Conservation (phyloP, 352 stramenopile genomes). For the Pythium dissotocum region DNA sequence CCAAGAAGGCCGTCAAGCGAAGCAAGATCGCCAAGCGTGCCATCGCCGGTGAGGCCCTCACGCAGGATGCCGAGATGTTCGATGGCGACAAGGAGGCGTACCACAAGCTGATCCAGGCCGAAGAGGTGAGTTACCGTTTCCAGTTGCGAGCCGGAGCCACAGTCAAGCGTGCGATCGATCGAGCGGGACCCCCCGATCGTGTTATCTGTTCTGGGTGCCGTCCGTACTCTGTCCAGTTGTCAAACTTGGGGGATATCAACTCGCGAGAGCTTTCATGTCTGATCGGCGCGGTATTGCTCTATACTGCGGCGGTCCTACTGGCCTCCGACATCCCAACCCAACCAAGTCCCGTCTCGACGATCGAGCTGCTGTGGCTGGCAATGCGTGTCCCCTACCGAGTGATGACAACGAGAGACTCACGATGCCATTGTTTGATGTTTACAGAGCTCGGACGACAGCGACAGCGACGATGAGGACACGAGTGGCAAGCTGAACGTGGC, state of each 20-base stretch:
- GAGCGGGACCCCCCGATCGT: constrained; percentile 68
- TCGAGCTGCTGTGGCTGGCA: constrained; percentile 4
- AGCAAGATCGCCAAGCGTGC: constrained; percentile 85
- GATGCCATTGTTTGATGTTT: constrained; percentile 17
- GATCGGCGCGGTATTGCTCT: constrained; percentile 43
- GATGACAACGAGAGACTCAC: background rate
- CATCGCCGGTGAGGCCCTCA: constrained; percentile 73
- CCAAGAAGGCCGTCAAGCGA: constrained; percentile 82
- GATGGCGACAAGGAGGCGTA: constrained; percentile 81
- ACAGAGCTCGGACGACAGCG: constrained; percentile 80
- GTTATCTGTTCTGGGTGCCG: constrained; percentile 90
- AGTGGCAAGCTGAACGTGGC: constrained; percentile 62
- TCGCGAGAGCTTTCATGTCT: constrained; percentile 82
- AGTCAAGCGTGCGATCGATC: background rate
- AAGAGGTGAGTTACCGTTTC: constrained; percentile 64
- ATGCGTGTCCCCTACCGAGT: background rate
- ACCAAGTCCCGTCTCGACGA: background rate
- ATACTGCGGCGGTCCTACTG: constrained; percentile 68
- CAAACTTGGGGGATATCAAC: constrained; percentile 86
- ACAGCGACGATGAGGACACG: constrained; percentile 39
- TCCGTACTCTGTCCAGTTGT: constrained; percentile 92
- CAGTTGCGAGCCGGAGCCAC: background rate
- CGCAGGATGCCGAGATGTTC: constrained; percentile 81
- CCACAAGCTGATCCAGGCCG: constrained; percentile 85
- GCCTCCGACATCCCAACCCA: constrained; percentile 54